Evolutionary conservation across 805 yeast genomes (phyloP).

Genomic region (Groenewaldozyma tartarivorans): DNA sequence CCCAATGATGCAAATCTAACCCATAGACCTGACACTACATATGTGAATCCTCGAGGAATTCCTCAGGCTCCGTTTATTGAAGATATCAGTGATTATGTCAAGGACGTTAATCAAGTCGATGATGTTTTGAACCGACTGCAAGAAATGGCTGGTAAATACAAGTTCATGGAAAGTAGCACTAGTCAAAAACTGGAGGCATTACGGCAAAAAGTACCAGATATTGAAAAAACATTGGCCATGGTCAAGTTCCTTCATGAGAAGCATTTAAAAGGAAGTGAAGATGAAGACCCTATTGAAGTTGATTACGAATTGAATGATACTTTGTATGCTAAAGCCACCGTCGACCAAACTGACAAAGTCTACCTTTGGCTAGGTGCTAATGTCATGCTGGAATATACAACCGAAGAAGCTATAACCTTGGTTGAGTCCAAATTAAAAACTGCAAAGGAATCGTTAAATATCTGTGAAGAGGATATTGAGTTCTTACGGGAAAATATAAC

Average conservation of each 20-base stretch:
- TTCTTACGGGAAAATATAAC: conserved; percentile 83
- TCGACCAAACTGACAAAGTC: conserved; percentile 58
- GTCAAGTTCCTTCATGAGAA: conserved; percentile 45
- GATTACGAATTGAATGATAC: conserved; percentile 92
- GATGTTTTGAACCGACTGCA: conserved; percentile 65
- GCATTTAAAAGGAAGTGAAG: conserved; percentile 30
- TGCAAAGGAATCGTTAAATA: conserved; percentile 48
- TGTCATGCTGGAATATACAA: conserved; percentile 90
- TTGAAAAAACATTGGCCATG: conserved; percentile 71
- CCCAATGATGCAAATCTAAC: not conserved
- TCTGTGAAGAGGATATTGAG: conserved; percentile 76
- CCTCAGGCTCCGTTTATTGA: conserved; percentile 95
- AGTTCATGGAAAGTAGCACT: conserved; percentile 57
- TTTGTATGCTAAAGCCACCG: conserved; percentile 70
- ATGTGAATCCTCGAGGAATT: conserved; percentile 78
- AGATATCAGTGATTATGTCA: conserved; percentile 65
- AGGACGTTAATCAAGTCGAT: conserved; percentile 61
- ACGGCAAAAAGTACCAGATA: conserved; percentile 78
- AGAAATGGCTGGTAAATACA: conserved; percentile 80
- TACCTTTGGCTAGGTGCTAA: conserved; percentile 97
- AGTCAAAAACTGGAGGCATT: conserved; percentile 35
- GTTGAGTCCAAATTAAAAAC: conserved; percentile 50
- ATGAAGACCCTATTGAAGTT: conserved; percentile 44
- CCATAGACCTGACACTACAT: conserved; percentile 8
- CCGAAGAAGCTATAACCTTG: conserved; percentile 75